Evolutionary conservation across 2,329 filamentous ascomycete species (phyloP), one percentile per base, ranked within the genome.

Genomic region (Apiospora koreana): DNA sequence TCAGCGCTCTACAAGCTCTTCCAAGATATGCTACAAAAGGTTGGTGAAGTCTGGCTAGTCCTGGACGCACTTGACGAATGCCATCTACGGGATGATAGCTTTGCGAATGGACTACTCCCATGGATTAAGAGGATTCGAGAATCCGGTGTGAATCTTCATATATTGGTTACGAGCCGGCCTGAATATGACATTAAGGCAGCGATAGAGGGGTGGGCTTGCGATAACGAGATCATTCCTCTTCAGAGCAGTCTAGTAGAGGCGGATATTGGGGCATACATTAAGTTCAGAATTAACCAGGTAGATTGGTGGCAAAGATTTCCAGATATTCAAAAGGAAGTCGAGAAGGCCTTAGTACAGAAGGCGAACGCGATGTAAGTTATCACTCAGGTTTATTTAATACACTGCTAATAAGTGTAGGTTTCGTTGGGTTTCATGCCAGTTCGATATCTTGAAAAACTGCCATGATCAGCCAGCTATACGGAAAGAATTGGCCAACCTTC

Each of bases 31-130:
- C 69, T 80, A 7, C 38, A 75, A 43, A n/a, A 76, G 12, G 73
- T 76, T 58, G 65, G 70, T 1, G 69, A 76, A 65, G 25, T 74
- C 4, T 78, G 73, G 69, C 70, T 80, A 23, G 68, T 79, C 23
- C 23, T 80, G 3, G 78, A 80, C 71, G 78, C 78, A 35, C 70
- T 79, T 5, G 78, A 79, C 42, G 78, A 80, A 69, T 78, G 76
- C 45, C 18, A 28, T 38, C 50, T 50, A 18, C 69, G 69, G 16
- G 67, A 70, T 5, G 68, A 69, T n/a, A 25, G n/a, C 48, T 25
- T 25, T n/a, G 23, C 16, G 16, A 48, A n/a, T 2, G 68, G 64
- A 7, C 43, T 75, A 28, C 67, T 75, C 10, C 25, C 42, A 43
- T 75, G 73, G 72, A 72, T 73, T 7, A 10, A 69, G 42, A 48